Evolutionary conservation across 106 monocot genomes (phyloP), one percentile per base, ranked within the genome.

Genomic region (Allium fistulosum): DNA sequence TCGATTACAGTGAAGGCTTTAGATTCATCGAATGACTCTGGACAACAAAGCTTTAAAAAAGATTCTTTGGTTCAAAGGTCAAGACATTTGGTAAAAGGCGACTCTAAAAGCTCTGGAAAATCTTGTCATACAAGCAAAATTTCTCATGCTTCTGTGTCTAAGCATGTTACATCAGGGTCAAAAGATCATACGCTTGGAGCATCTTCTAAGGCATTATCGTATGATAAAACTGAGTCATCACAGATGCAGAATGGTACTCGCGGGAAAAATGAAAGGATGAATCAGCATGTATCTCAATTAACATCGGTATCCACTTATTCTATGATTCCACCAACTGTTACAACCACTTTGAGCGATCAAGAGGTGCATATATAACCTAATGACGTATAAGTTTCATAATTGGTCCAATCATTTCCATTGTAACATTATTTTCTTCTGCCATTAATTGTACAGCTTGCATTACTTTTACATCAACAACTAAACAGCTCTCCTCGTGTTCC

Each of bases 401-500:
- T 17, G 10, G 12, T 53, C 11, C 55, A 17, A 27, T 67, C 62
- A 13, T 48, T 55, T n/a, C 18, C 37, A 37, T 37, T 48, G 68
- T 46, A 11, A 10, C 11, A 60, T 58, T 60, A 58, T 73, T 71
- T 77, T 69, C 27, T 73, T 12, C 48, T 22, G 22, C 17, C 15
- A 67, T 46, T 68, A 65, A 60, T 80, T 85, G 53, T 37, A 15
- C 78, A 99, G 99, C 90, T 99, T 74, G 99, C 99, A 61, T 67
- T 90, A 57, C 66, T 90, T 37, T 70, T 99, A 51, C 99, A 99
- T 81, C 99, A 99, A 81, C 87, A 99, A 83, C 85, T 99, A 69
- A 99, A 99, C 69, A 99, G 93, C 63, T 99, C 99, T 60, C 99
- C 93, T 49, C 92, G 93, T 78, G 99, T 99, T 74, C 87, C 99